A percentile compares a stretch with the other conserved stretches of the same genome.
phyloP scores from a whole-genome alignment of 768 basidiomycete genomes.

The Mycena pura region DNA sequence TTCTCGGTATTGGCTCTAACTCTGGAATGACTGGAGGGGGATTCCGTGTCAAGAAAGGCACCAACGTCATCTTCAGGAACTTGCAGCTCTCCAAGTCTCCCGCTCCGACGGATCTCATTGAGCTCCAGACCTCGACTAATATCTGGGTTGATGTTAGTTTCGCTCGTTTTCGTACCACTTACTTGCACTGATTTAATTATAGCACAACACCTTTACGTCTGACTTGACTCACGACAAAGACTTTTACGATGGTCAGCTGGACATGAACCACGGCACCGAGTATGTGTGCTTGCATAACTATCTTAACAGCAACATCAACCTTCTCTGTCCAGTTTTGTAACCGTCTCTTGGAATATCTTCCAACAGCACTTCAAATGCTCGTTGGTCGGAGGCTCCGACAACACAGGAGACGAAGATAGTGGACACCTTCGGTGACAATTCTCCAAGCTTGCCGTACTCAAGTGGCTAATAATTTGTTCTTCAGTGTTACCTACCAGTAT shows the following conservation, averaged over 20 bases:
- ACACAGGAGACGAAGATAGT: constrained; percentile 24
- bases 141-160: constrained; percentile 28
- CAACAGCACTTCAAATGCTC: constrained; percentile 26
- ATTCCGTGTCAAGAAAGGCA: constrained; percentile 28
- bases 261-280: constrained; percentile 27
- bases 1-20: constrained; percentile 21
- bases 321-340: constrained; percentile 14
- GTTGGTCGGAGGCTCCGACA: constrained; percentile 23
- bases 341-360: constrained; percentile 28
- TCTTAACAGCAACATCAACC: neutral
- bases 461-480: neutral
- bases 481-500: constrained; percentile 25
- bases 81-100: constrained; percentile 21
- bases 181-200: too few species aligned
- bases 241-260: constrained; percentile 25
- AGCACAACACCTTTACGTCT: constrained; percentile 26
- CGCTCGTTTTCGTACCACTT: too few species aligned
- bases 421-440: constrained; percentile 21
- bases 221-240: constrained; percentile 25
- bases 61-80: constrained; percentile 26
- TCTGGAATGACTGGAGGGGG: constrained; percentile 24
- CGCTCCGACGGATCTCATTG: constrained; percentile 24
- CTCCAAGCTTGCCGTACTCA: neutral
- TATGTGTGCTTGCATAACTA: neutral
- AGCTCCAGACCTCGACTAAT: constrained; percentile 22